Evolutionary conservation across 495 filamentous ascomycete genomes (phyloP).

Genomic region (Daldinia vernicosa): DNA sequence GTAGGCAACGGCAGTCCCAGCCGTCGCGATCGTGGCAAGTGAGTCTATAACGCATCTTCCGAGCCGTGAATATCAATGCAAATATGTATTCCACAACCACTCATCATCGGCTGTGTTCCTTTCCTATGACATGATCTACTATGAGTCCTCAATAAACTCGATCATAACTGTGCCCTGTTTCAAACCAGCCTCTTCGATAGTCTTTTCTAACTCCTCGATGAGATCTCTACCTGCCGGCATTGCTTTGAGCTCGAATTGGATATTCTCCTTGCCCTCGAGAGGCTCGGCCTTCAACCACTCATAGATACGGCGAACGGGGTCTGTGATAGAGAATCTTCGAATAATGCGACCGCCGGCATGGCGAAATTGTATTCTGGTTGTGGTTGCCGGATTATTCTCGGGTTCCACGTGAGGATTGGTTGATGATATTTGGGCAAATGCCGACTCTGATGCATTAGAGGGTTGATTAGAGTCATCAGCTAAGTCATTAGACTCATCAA

Average conservation of each 20-base stretch:
- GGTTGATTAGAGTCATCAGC: constrained; percentile 21
- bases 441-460: constrained; percentile 46
- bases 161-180: constrained; percentile 94
- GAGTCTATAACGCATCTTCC: constrained; percentile 15
- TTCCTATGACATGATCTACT: background rate
- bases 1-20: background rate
- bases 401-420: constrained; percentile 82
- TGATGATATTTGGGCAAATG: constrained; percentile 73
- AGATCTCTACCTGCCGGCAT: constrained; percentile 79
- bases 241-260: constrained; percentile 81
- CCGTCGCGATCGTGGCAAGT: constrained; percentile 4
- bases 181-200: constrained; percentile 83
- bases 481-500: constrained; percentile 41
- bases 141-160: constrained; percentile 78
- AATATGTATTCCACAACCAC: constrained; percentile 1
- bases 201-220: constrained; percentile 74
- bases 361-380: constrained; percentile 90
- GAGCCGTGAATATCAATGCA: constrained; percentile 17
- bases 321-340: constrained; percentile 80
- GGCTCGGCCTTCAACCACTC: constrained; percentile 95
- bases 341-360: constrained; percentile 83
- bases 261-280: constrained; percentile 76
- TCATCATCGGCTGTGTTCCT: constrained; percentile 1
- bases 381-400: constrained; percentile 68
- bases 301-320: constrained; percentile 83